Evolutionary conservation across 306 rosid species (phyloP), one percentile per base, ranked within the genome.

Genomic region (Cucumis hystrix): DNA sequence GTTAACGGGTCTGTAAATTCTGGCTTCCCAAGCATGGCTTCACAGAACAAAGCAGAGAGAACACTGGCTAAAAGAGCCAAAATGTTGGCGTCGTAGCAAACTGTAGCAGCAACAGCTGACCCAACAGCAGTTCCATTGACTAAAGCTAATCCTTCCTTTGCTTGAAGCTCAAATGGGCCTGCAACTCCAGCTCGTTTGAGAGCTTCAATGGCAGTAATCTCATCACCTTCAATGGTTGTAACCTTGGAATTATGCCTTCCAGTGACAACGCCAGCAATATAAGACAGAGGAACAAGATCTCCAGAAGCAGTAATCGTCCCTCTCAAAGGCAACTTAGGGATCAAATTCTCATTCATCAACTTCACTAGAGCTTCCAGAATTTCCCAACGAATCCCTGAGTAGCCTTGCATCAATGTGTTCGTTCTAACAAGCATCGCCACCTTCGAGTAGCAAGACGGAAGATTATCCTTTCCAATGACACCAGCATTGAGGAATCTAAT

Each of bases 221-320:
- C 83, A 1, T 70, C 81, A 12, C 79, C 81, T 40, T 62, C 58
- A 43, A 56, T 37, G 11, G 81, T 71, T 39, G 55, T 43, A 33
- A 79, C 86, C 76, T 70, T 83, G 47, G 86, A 83, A 56, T 83
- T 83, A 71, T 80, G 86, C 35, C 83, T 62, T 8, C 81, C 86
- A 2, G 86, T 83, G 12, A 83, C 12, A 6, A 83, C 57, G 0
- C 86, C 86, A 9, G 86, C 86, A 7, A 83, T 83, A 71, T 83
- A 83, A 55, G 86, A 83, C 40, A 83, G 55, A 6, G 86, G 86
- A 14, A 83, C 86, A 16, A 83, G 86, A 69, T 83, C 86, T 17
- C 86, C 86, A 6, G 86, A 83, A 41, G 86, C 86, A 5, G 83
- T 83, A 14, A 83, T 83, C 6, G 86, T 80, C 10, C 86, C 86